Base-by-base conservation (phyloP, 805 yeast species). In the Cyberlindnera misumaiensis region DNA sequence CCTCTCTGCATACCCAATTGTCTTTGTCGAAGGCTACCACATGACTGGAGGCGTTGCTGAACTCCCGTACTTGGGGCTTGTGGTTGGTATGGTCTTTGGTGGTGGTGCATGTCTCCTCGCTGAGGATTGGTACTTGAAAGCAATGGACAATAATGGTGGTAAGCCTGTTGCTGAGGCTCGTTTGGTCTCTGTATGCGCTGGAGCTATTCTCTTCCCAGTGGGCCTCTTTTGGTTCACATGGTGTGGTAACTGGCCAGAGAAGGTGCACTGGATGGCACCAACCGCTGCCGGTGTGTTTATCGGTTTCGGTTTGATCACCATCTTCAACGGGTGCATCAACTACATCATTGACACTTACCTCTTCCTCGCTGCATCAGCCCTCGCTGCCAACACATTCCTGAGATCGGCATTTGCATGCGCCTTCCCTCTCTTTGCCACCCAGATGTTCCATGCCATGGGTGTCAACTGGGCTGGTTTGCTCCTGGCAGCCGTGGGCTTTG, bases 181-280 rank as follows among this genome's bases (percentile, higher is more conserved):
- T 60, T 66, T 88, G 41, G 76, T 80, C 13, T 78, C 89, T 25
- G 76, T 87, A 82, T 73, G 85, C 62, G 59, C 72, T 30, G 89
- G 95, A 25, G 77, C 80, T 18, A 46, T 84, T 38, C 55, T 72
- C 7, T 85, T 87, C 65, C 82, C 94, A 22, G 66, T 76, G 37
- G 96, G 96, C 37, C 65, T 87, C 45, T 69, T 87, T 52, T 83
- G 95, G 95, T 69, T 88, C 58, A 75, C 84, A 41, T 88, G 96
- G 96, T 67, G 90, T 9, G 96, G 95, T 55, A 72, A 75, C 46
- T 88, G 79, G 60, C 80, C 74, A 35, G 60, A 79, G 26, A 61
- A 61, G 31, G 75, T 85, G 29, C 95, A 81, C 56, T 88, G 90
- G 90, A 80, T 78, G 51, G 84, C 75, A n/a, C 93, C 94, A 30